These are phyloP conservation scores for Chrysanthemum lavandulifolium DNA, from an alignment of 129 eudicot species.

Conservation along the genomic window DNA sequence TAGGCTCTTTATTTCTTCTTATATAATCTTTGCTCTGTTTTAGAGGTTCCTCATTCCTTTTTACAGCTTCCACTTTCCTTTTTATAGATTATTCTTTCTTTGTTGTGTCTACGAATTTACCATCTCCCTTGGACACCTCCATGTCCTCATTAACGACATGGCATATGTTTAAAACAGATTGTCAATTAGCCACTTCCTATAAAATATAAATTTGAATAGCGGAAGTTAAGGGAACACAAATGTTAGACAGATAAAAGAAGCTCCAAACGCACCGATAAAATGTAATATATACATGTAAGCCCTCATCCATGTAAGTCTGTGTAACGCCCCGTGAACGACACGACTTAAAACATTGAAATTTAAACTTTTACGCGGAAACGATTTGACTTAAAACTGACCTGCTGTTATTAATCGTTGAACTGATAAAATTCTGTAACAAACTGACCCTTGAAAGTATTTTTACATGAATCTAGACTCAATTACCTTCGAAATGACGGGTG, in stretches of 20 bases:
- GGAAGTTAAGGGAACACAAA: background rate
- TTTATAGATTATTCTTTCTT: slow-evolving; percentile 31
- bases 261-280: slow-evolving; percentile 1
- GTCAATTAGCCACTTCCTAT: background rate
- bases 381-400: no score
- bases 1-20: slow-evolving; percentile 17
- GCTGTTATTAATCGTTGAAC: no score
- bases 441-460: no score
- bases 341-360: no score
- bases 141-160: slow-evolving; percentile 39
- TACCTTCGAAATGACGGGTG: no score
- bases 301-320: background rate
- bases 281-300: slow-evolving; percentile 10
- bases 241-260: background rate
- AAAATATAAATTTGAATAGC: background rate
- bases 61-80: slow-evolving; percentile 20
- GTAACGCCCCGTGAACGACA: no score
- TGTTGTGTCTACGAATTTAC: slow-evolving; percentile 24
- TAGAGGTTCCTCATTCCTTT: slow-evolving; percentile 27
- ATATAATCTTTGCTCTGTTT: slow-evolving; percentile 20
- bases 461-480: no score
- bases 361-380: no score
- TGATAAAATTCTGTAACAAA: no score
- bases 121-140: slow-evolving; percentile 26
- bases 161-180: slow-evolving; percentile 13